These are phyloP conservation scores for Chaetomium strumarium DNA, from an alignment of 2,329 filamentous ascomycete species.

Conservation along the genomic window DNA sequence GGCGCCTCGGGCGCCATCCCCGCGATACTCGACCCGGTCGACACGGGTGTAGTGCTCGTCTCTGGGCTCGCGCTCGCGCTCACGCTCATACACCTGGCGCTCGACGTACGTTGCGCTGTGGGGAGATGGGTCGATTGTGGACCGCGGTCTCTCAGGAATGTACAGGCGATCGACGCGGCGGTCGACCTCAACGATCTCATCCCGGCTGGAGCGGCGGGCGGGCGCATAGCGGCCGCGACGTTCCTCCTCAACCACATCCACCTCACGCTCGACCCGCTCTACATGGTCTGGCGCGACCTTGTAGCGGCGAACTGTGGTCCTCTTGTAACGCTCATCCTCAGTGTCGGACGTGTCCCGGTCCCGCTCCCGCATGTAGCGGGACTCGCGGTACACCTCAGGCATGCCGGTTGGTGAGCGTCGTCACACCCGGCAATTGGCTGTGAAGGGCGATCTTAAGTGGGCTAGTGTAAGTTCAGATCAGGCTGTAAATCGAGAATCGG, in stretches of 20 bases:
- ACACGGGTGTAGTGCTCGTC: conserved; percentile 25
- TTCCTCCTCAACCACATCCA: conserved; percentile 41
- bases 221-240: conserved; percentile 38
- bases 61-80: conserved; percentile 24
- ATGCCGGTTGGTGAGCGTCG: conserved; percentile 19
- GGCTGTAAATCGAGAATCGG: background rate
- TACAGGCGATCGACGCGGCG: conserved; percentile 37
- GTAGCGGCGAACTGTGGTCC: conserved; percentile 47
- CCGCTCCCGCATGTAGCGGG: conserved; percentile 31
- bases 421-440: conserved; percentile 11
- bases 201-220: conserved; percentile 32
- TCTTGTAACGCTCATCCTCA: conserved; percentile 42
- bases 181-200: conserved; percentile 39
- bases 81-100: conserved; percentile 28
- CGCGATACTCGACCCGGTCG: conserved; percentile 26
- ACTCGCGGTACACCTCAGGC: conserved; percentile 32
- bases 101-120: conserved; percentile 28
- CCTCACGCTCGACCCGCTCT: conserved; percentile 34
- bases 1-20: conserved; percentile 16
- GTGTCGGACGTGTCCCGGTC: conserved; percentile 32
- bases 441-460: background rate
- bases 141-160: conserved; percentile 45
- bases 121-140: conserved; percentile 39
- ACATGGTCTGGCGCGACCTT: conserved; percentile 41
- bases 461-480: background rate